These are phyloP conservation scores for Rhodofomes roseus DNA, from an alignment of 1,284 basidiomycete species.

Conservation along the genomic window DNA sequence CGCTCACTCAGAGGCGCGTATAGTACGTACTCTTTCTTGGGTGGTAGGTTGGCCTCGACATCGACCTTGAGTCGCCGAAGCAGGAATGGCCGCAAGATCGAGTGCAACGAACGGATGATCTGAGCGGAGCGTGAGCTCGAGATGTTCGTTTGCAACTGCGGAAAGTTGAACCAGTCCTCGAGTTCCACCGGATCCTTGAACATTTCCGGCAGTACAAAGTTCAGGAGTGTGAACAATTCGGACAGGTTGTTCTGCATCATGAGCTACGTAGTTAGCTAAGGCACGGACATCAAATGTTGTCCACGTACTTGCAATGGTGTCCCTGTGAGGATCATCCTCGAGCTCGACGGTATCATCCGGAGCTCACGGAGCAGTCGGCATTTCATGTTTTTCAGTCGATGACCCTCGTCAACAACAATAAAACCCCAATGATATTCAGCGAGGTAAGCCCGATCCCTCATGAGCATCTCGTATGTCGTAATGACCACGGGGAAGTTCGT, in stretches of 20 bases:
- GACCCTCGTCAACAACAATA: slow-evolving; percentile 95
- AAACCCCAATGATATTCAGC: slow-evolving; percentile 82
- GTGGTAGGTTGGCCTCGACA: slow-evolving; percentile 80
- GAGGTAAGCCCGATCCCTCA: slow-evolving; percentile 73
- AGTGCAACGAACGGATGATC: slow-evolving; percentile 82
- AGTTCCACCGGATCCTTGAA: slow-evolving; percentile 90
- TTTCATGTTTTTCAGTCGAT: slow-evolving; percentile 90
- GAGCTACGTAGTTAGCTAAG: neutral
- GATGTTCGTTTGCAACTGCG: slow-evolving; percentile 55
- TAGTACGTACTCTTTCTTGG: slow-evolving; percentile 94
- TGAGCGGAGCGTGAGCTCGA: slow-evolving; percentile 57
- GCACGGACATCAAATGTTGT: neutral
- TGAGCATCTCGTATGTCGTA: slow-evolving; percentile 94
- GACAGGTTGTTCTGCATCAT: slow-evolving; percentile 76
- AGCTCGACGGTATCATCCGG: slow-evolving; percentile 82
- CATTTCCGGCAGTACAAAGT: slow-evolving; percentile 91
- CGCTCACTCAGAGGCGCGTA: slow-evolving; percentile 84
- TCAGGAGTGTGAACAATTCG: slow-evolving; percentile 93
- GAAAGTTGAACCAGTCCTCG: slow-evolving; percentile 86
- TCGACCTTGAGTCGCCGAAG: slow-evolving; percentile 89
- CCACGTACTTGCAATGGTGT: slow-evolving; percentile 81
- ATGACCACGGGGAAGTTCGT: slow-evolving; percentile 76
- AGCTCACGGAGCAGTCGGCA: slow-evolving; percentile 90
- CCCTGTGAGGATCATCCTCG: slow-evolving; percentile 90
- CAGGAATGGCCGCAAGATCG: slow-evolving; percentile 94